These are phyloP conservation scores for Cryptococcus sp. DNA, from an alignment of 1,284 basidiomycete species.

Conservation along the genomic window DNA sequence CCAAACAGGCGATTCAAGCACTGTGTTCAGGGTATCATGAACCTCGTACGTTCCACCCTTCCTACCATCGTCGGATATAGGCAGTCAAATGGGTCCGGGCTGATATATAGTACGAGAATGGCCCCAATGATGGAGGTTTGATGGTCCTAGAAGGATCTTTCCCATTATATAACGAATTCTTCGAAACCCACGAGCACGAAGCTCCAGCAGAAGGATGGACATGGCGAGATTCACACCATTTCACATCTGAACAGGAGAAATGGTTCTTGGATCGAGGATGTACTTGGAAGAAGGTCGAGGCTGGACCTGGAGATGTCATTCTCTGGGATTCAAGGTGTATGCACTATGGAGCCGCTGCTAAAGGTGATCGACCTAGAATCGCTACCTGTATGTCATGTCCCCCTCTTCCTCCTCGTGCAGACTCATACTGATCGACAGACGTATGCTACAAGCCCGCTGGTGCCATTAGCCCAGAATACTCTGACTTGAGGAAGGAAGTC, in stretches of 20 bases:
- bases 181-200: constrained; percentile 36
- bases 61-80: background rate
- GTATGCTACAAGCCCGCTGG: constrained; percentile 41
- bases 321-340: constrained; percentile 32
- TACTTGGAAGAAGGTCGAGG: constrained; percentile 34
- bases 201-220: constrained; percentile 40
- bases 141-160: constrained; percentile 46
- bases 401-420: background rate
- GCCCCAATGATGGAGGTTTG: constrained; percentile 48
- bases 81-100: background rate
- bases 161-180: constrained; percentile 41
- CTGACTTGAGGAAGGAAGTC: constrained; percentile 19
- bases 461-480: constrained; percentile 21
- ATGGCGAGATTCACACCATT: constrained; percentile 35
- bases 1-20: constrained; percentile 40
- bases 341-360: constrained; percentile 35
- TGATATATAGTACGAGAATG: constrained; percentile 31
- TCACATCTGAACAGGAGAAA: constrained; percentile 26
- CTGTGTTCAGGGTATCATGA: constrained; percentile 49
- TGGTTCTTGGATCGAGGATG: constrained; percentile 41
- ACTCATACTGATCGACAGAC: constrained; percentile 11
- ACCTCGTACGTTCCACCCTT: constrained; percentile 27
- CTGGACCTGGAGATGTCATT: constrained; percentile 35
- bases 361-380: constrained; percentile 29
- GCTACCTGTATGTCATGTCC: constrained; percentile 30